Base-by-base conservation (phyloP, 345 rosid genomes). In the Citrus inodora region DNA sequence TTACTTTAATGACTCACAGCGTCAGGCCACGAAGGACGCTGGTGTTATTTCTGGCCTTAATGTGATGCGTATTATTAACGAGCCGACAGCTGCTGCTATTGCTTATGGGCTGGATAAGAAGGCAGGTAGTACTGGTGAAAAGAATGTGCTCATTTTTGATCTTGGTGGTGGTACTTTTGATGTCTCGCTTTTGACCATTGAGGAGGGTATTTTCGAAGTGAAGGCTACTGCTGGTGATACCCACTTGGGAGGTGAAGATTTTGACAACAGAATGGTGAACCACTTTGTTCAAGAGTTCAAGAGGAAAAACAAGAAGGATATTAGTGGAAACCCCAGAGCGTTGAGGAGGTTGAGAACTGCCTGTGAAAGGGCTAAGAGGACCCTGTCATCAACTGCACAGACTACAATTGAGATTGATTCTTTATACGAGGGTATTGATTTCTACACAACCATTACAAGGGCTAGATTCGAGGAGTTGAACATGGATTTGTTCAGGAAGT, bases 151-250 rank as follows among this genome's bases (percentile, higher is more conserved):
- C 0, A 90, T 90, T 59, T 90, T 90, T 4, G 94, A 90, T 75
- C 85, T 90, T 28, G 92, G 92, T 0, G 93, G 92, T 77, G 94
- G 92, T 28, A 89, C 92, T 6, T 89, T 90, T 11, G 94, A 90
- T 81, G 94, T 90, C 5, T 90, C 94, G 0, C 83, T 90, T 74
- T 86, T 89, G 16, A 90, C 92, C 24, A 90, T 89, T 21, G 92
- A 89, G 74, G 91, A 87, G 76, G 92, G 92, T 64, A 89, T 89
- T 51, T 89, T 89, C 53, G 88, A 89, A 63, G 92, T 89, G 17
- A 89, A 87, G 79, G 81, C 90, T 5, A 89, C 92, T 5, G 90
- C 90, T 72, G 92, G 92, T 73, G 92, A 89, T 30, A 89, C 92
- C 4, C 92, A 89, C 74, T 86, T 87, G 55, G 90, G 91, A 22